Percentiles rank a stretch among this genome's conserved stretches.
These are phyloP conservation scores for Penicillium bovifimosum DNA, from an alignment of 495 filamentous ascomycete genomes.

Conservation along the genomic window DNA sequence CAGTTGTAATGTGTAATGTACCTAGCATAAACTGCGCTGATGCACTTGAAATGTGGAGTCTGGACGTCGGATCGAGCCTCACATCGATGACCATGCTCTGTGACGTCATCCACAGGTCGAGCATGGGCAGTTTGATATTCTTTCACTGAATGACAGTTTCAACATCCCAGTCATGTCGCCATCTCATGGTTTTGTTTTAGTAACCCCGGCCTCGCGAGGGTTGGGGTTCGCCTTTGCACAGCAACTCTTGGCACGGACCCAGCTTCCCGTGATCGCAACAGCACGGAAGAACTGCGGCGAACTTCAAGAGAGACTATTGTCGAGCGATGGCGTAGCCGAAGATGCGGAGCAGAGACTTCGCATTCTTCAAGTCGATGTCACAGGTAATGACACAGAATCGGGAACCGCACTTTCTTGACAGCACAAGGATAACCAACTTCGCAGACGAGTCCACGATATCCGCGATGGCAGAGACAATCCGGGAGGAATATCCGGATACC, in stretches of 20 bases:
- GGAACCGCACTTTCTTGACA: neutral
- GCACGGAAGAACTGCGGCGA: slow-evolving; percentile 52
- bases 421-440: slow-evolving; percentile 4
- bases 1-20: no score
- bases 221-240: slow-evolving; percentile 68
- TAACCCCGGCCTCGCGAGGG: slow-evolving; percentile 64
- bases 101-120: neutral
- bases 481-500: slow-evolving; percentile 43
- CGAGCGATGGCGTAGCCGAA: slow-evolving; percentile 24
- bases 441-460: slow-evolving; percentile 40
- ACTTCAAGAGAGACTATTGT: slow-evolving; percentile 51
- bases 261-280: slow-evolving; percentile 66
- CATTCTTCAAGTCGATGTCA: slow-evolving; percentile 56
- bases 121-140: no score
- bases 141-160: neutral
- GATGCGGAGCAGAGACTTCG: slow-evolving; percentile 45
- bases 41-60: neutral
- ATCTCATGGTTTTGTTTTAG: slow-evolving; percentile 24
- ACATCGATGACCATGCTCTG: neutral
- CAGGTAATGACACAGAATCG: slow-evolving; percentile 32
- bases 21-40: neutral
- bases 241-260: slow-evolving; percentile 58
- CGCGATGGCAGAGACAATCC: slow-evolving; percentile 31
- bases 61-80: neutral
- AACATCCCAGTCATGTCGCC: slow-evolving; percentile 2